These are phyloP conservation scores for Phytophthora sojae DNA, from an alignment of 352 stramenopile genomes.

Conservation along the genomic window DNA sequence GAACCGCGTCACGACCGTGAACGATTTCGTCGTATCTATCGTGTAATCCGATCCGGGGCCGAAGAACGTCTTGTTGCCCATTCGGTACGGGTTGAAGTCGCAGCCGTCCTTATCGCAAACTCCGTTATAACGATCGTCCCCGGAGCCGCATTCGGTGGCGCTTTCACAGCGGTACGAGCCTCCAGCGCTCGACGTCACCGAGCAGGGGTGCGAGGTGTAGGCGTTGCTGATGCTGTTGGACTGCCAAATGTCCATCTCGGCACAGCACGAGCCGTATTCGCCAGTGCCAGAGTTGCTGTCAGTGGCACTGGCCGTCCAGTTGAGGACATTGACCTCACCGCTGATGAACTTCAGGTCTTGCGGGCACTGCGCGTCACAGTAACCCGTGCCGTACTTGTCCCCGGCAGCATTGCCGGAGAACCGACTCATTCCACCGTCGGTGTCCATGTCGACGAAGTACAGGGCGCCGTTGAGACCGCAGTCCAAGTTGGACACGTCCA, in stretches of 20 bases:
- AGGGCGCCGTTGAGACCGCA: constrained; percentile 58
- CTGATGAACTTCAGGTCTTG: constrained; percentile 67
- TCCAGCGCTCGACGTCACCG: constrained; percentile 13
- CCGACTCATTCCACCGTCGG: constrained; percentile 39
- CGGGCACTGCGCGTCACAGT: constrained; percentile 58
- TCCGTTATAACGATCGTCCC: constrained; percentile 7
- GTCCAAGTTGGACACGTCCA: constrained; percentile 51
- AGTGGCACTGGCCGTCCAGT: constrained; percentile 30
- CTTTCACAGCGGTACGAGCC: constrained; percentile 35
- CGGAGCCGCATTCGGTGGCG: constrained; percentile 6
- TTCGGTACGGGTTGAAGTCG: constrained; percentile 18
- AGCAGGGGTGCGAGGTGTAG: constrained; percentile 53
- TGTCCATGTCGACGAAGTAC: constrained; percentile 65
- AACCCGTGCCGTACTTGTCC: constrained; percentile 3
- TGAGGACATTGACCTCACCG: constrained; percentile 52
- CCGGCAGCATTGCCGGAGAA: constrained; percentile 3
- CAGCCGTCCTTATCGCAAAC: constrained; percentile 17
- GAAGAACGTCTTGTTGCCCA: constrained; percentile 16
- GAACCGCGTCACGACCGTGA: constrained; percentile 17
- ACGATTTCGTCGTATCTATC: constrained; percentile 13
- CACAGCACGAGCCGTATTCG: constrained; percentile 54
- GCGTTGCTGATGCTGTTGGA: constrained; percentile 44
- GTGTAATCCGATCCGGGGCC: constrained; percentile 7
- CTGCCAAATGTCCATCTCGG: constrained; percentile 59
- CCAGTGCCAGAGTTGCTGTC: constrained; percentile 47